phyloP scores from a whole-genome alignment of 441 rosid genomes.

The Jatropha multifida region DNA sequence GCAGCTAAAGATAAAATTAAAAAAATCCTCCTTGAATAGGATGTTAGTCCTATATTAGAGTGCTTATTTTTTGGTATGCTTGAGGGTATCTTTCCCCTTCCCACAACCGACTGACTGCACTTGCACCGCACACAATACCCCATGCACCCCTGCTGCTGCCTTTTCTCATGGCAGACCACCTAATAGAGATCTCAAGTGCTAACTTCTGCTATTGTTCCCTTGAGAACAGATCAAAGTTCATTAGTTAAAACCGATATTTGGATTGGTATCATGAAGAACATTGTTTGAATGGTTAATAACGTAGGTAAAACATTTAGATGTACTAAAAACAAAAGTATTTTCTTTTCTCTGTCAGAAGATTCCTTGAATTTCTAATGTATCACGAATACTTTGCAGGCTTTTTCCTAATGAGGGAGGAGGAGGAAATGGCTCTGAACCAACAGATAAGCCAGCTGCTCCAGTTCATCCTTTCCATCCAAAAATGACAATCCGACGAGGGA shows the following conservation, averaged over 20 bases:
- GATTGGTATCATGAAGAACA: not conserved
- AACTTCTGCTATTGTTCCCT: too few relatives aligned
- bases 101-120: too few relatives aligned
- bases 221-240: not conserved
- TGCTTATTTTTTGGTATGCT: too few relatives aligned
- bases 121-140: too few relatives aligned
- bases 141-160: too few relatives aligned
- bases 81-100: too few relatives aligned
- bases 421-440: slow-evolving; percentile 38
- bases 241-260: not conserved
- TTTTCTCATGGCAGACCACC: too few relatives aligned
- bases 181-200: too few relatives aligned
- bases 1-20: not conserved
- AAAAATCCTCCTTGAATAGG: not conserved
- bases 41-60: not conserved
- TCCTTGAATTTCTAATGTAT: not conserved
- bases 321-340: not conserved
- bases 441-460: slow-evolving; percentile 75
- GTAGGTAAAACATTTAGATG: not conserved
- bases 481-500: slow-evolving; percentile 76
- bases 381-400: slow-evolving; percentile 48
- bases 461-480: slow-evolving; percentile 96
- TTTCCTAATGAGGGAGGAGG: slow-evolving; percentile 53
- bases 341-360: not conserved
- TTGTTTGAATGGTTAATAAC: not conserved